phyloP scores from a whole-genome alignment of 2,329 filamentous ascomycete genomes.

The Pyrenochaeta sp. region DNA sequence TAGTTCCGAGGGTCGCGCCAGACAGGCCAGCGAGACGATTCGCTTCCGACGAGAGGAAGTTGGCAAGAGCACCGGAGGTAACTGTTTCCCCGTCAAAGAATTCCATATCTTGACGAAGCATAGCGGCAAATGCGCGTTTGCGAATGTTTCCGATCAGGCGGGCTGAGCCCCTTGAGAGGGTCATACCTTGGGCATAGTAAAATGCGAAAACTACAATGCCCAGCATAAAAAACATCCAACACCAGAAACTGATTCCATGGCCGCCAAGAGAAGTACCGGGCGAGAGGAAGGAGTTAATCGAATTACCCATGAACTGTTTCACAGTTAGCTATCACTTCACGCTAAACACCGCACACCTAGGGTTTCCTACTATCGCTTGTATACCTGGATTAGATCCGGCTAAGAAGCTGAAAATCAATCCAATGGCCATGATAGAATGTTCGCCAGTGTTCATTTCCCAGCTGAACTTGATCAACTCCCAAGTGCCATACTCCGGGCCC shows the following conservation, averaged over 20 bases:
- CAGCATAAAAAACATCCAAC: constrained; percentile 47
- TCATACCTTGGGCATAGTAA: constrained; percentile 39
- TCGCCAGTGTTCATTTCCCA: constrained; percentile 43
- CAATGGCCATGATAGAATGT: constrained; percentile 47
- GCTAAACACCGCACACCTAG: too few relatives aligned
- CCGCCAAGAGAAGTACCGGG: constrained; percentile 62
- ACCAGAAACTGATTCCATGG: constrained; percentile 69
- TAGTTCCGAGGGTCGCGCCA: constrained; percentile 85
- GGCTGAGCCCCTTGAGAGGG: constrained; percentile 65
- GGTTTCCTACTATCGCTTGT: too few relatives aligned
- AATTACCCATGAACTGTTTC: constrained; percentile 87
- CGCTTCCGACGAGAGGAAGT: constrained; percentile 72
- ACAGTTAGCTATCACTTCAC: too few relatives aligned
- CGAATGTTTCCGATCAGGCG: constrained; percentile 82
- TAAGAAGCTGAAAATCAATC: constrained; percentile 51
- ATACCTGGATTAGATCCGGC: constrained; percentile 46
- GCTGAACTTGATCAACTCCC: constrained; percentile 53
- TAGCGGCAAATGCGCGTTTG: constrained; percentile 80
- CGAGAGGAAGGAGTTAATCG: constrained; percentile 75
- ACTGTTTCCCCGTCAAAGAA: constrained; percentile 94
- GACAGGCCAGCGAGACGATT: constrained; percentile 90
- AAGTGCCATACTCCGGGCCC: constrained; percentile 36
- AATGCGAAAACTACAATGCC: constrained; percentile 33
- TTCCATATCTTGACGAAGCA: constrained; percentile 83
- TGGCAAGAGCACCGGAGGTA: constrained; percentile 84